A percentile compares a stretch with the other conserved stretches of the same genome.
Conservation (phyloP, 2,329 filamentous ascomycete genomes). For the Talaromyces sp. region DNA sequence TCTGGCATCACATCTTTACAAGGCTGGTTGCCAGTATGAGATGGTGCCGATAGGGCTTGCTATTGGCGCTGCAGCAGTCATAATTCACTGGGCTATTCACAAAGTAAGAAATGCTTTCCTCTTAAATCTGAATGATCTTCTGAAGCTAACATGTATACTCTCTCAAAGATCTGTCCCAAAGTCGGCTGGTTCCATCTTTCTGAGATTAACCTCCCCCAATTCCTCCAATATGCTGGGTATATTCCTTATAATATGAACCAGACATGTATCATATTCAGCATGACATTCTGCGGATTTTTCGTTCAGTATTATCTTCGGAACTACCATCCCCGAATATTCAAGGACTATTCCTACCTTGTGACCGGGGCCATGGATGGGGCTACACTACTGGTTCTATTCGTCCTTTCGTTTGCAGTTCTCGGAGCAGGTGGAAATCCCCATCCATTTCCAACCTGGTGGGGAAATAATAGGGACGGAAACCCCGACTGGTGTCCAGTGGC, state of each 20-base stretch:
- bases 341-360: slow-evolving; percentile 57
- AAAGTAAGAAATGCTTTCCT: slow-evolving; percentile 10
- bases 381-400: slow-evolving; percentile 53
- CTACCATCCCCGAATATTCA: slow-evolving; percentile 56
- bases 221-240: slow-evolving; percentile 58
- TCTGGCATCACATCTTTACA: slow-evolving; percentile 58
- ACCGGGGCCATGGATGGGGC: slow-evolving; percentile 59
- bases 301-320: slow-evolving; percentile 58
- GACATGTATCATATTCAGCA: slow-evolving; percentile 58
- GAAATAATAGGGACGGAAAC: slow-evolving; percentile 54
- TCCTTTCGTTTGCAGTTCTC: slow-evolving; percentile 60
- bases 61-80: slow-evolving; percentile 42
- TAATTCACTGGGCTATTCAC: slow-evolving; percentile 18
- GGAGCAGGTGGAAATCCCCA: slow-evolving; percentile 51
- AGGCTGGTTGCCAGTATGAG: slow-evolving; percentile 34
- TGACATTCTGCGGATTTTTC: slow-evolving; percentile 49
- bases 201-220: slow-evolving; percentile 57
- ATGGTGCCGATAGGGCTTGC: slow-evolving; percentile 56
- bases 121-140: no score
- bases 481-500: slow-evolving; percentile 40
- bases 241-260: slow-evolving; percentile 60
- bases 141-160: not conserved
- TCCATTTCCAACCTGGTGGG: slow-evolving; percentile 59
- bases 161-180: slow-evolving; percentile 50
- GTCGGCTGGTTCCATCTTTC: slow-evolving; percentile 45